A percentile compares a stretch with the other conserved stretches of the same genome.
phyloP scores from a whole-genome alignment of 1,139 yeast species.

The Suhomyces ambrosiae region DNA sequence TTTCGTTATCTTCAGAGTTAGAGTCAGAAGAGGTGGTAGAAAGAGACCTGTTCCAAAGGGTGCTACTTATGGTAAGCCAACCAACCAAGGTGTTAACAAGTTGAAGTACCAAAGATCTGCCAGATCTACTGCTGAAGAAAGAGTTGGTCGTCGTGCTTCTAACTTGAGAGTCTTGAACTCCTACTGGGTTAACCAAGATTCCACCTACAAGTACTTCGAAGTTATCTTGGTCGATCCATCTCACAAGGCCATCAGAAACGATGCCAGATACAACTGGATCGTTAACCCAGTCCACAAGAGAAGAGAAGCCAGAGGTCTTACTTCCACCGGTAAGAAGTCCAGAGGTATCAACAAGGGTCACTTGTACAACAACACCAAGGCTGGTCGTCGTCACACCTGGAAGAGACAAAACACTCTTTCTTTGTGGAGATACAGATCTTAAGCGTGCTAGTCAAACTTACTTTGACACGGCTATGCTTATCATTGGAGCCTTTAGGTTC shows the following conservation, averaged over 20 bases:
- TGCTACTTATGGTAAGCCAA: slow-evolving; percentile 99
- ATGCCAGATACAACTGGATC: slow-evolving; percentile 99
- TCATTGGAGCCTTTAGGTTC: background rate
- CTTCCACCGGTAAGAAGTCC: slow-evolving; percentile 97
- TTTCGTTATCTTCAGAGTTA: slow-evolving; percentile 95
- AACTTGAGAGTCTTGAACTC: slow-evolving; percentile 99
- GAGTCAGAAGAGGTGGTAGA: slow-evolving; percentile 99
- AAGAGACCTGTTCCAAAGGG: slow-evolving; percentile 99
- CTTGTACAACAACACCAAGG: slow-evolving; percentile 95
- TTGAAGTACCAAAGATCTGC: slow-evolving; percentile 98
- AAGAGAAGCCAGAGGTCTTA: slow-evolving; percentile 99
- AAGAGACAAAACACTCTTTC: slow-evolving; percentile 98
- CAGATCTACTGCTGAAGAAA: slow-evolving; percentile 98
- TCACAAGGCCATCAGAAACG: slow-evolving; percentile 99
- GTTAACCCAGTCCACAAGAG: slow-evolving; percentile 99
- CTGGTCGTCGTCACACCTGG: slow-evolving; percentile 99
- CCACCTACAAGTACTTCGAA: slow-evolving; percentile 99
- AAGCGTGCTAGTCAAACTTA: slow-evolving; percentile 29
- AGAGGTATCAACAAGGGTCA: slow-evolving; percentile 99
- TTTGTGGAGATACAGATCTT: slow-evolving; percentile 99
- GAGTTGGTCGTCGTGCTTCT: slow-evolving; percentile 98
- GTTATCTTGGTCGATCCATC: slow-evolving; percentile 96
- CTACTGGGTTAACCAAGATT: slow-evolving; percentile 99
- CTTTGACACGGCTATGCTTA: slow-evolving; percentile 1
- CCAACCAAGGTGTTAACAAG: slow-evolving; percentile 99